Conservation (phyloP, 257 asterid genomes). For the Nicotiana sylvestris region DNA sequence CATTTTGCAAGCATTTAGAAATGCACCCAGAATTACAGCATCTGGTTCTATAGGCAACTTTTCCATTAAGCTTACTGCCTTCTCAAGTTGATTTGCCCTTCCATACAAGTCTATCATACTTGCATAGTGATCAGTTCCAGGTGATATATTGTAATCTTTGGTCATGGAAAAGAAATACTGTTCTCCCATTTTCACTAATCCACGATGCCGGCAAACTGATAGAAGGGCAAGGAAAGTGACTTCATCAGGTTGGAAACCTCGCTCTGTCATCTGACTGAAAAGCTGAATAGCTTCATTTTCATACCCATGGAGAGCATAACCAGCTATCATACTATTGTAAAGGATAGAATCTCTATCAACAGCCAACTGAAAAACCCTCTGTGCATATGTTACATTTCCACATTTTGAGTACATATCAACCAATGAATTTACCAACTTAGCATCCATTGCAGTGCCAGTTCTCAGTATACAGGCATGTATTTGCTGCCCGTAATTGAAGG, state of each 20-base stretch:
- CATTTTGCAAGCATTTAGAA: conserved; percentile 69
- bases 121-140: conserved; percentile 82
- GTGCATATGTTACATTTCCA: conserved; percentile 54
- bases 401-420: conserved; percentile 89
- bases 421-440: conserved; percentile 50
- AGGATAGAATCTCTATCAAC: conserved; percentile 42
- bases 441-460: conserved; percentile 39
- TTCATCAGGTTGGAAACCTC: conserved; percentile 57
- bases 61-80: conserved; percentile 58
- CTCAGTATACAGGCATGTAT: conserved; percentile 62
- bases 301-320: conserved; percentile 79
- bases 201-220: conserved; percentile 84
- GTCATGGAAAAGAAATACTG: conserved; percentile 62
- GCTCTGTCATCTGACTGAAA: conserved; percentile 50
- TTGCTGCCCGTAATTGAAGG: conserved; percentile 65
- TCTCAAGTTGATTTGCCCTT: conserved; percentile 67
- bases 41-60: conserved; percentile 62
- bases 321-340: conserved; percentile 80
- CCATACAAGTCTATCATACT: conserved; percentile 95
- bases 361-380: conserved; percentile 39
- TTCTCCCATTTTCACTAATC: conserved; percentile 64
- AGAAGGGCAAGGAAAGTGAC: conserved; percentile 75
- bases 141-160: conserved; percentile 45
- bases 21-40: conserved; percentile 57
- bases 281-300: conserved; percentile 51